phyloP scores from a whole-genome alignment of 1,284 basidiomycete species.

The Ceratobasidium papillatum region DNA sequence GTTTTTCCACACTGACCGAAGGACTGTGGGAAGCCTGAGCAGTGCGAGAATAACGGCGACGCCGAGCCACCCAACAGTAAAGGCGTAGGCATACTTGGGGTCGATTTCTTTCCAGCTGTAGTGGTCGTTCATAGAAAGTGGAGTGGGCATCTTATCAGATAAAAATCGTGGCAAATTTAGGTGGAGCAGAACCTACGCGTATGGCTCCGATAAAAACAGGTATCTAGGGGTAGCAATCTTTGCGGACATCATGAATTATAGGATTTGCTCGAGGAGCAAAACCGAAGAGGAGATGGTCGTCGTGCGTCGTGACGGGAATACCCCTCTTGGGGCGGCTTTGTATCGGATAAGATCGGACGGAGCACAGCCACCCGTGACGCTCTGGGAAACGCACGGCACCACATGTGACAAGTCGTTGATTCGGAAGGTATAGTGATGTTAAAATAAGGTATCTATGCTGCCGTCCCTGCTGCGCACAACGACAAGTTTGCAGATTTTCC shows the following conservation, averaged over 20 bases:
- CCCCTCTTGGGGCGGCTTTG: constrained; percentile 3
- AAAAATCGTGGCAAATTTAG: neutral
- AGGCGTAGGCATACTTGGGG: constrained; percentile 78
- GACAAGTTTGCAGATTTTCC: too few relatives aligned
- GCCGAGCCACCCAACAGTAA: constrained; percentile 77
- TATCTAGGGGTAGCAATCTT: constrained; percentile 4
- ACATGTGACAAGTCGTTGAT: neutral
- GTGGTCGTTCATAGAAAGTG: constrained; percentile 12
- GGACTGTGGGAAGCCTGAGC: constrained; percentile 62
- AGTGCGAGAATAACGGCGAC: constrained; percentile 64
- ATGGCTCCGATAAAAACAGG: constrained; percentile 20
- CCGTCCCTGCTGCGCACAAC: neutral
- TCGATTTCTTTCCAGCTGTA: constrained; percentile 76
- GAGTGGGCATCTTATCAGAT: constrained; percentile 26
- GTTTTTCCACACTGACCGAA: constrained; percentile 55
- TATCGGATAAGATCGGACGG: constrained; percentile 40
- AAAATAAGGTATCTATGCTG: neutral
- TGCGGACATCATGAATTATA: neutral
- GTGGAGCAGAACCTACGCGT: constrained; percentile 1
- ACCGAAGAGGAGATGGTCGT: neutral
- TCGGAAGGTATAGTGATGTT: too few relatives aligned
- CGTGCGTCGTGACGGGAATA: neutral
- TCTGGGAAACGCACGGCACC: neutral
- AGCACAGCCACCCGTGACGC: constrained; percentile 26
- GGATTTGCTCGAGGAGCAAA: neutral